These are phyloP conservation scores for Epichloe hybrida DNA, from an alignment of 2,329 filamentous ascomycete species.

Conservation along the genomic window DNA sequence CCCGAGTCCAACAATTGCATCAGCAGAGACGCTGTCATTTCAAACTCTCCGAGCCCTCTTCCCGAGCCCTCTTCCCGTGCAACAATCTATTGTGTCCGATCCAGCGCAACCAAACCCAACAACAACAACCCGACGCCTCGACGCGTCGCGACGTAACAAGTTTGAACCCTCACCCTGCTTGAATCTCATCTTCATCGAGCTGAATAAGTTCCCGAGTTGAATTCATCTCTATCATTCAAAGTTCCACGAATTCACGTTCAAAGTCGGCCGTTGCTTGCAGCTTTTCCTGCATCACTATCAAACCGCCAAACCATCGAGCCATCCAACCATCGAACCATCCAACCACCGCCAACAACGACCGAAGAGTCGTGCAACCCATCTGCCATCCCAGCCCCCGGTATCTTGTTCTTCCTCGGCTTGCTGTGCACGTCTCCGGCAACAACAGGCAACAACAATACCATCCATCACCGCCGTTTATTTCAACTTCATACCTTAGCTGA, in stretches of 20 bases:
- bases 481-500: background rate
- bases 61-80: background rate
- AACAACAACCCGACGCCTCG: background rate
- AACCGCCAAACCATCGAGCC: background rate
- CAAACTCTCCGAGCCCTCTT: background rate
- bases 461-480: background rate
- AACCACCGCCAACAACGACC: background rate
- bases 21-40: background rate
- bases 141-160: background rate
- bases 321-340: background rate
- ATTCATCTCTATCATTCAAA: background rate
- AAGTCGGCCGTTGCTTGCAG: background rate
- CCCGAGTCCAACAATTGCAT: background rate
- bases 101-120: background rate
- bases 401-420: background rate
- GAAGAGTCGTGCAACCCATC: background rate
- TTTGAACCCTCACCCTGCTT: background rate
- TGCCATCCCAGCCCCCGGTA: background rate
- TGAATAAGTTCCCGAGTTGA: background rate
- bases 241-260: background rate
- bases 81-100: background rate
- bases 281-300: background rate
- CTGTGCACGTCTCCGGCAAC: background rate
- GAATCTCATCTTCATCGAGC: background rate
- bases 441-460: background rate